Conservation (phyloP, 257 asterid species). For the Nicotiana tomentosiformis region DNA sequence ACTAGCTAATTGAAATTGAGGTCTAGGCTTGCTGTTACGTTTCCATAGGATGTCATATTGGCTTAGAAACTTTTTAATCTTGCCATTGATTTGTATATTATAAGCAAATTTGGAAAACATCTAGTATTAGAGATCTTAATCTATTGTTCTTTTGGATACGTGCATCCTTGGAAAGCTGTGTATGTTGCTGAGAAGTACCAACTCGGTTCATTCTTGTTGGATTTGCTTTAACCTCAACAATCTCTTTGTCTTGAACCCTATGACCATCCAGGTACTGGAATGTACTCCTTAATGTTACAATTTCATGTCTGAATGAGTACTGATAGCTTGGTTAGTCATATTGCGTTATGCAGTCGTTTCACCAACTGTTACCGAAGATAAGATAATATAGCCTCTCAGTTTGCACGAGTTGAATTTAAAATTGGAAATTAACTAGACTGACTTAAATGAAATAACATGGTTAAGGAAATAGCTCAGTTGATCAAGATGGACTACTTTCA, state of each 20-base stretch:
- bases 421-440: background rate
- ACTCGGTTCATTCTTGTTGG: slow-evolving; percentile 73
- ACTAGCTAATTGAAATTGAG: background rate
- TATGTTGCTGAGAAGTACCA: slow-evolving; percentile 71
- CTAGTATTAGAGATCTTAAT: background rate
- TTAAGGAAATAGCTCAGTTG: background rate
- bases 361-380: background rate
- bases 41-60: no score
- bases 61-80: background rate
- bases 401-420: background rate
- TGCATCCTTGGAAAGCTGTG: slow-evolving; percentile 87
- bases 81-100: background rate
- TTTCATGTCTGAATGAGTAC: background rate
- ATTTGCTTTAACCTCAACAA: slow-evolving; percentile 81
- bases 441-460: background rate
- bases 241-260: slow-evolving; percentile 79
- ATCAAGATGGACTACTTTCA: background rate
- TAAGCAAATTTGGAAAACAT: background rate
- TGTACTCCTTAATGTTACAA: background rate
- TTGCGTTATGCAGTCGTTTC: background rate
- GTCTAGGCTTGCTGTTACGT: background rate
- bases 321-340: background rate
- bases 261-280: slow-evolving; percentile 77
- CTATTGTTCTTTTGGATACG: slow-evolving; percentile 58
- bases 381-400: background rate